These are phyloP conservation scores for Mycena sanguinolenta DNA, from an alignment of 768 basidiomycete genomes.

Conservation along the genomic window DNA sequence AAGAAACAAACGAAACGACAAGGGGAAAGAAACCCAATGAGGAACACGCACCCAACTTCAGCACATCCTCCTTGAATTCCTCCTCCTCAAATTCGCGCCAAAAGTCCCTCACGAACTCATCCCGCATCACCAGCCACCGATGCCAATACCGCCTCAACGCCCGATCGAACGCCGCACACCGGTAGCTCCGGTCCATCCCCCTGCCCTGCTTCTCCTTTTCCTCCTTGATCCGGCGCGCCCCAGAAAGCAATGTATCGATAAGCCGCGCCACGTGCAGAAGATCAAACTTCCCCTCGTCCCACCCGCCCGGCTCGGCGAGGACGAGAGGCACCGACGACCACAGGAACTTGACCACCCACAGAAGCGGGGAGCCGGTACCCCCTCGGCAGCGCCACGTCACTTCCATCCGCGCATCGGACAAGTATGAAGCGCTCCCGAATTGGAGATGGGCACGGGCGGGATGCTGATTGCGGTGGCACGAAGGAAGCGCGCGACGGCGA, in stretches of 20 bases:
- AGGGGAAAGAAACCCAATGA: too few relatives aligned
- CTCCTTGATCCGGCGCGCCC: constrained; percentile 43
- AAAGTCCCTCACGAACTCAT: constrained; percentile 54
- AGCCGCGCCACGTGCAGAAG: constrained; percentile 58
- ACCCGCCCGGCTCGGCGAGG: constrained; percentile 32
- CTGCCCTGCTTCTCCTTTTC: too few relatives aligned
- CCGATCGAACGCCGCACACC: constrained; percentile 57
- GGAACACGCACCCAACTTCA: constrained; percentile 51
- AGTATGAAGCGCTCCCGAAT: background rate
- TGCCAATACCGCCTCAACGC: constrained; percentile 57
- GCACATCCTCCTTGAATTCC: constrained; percentile 54
- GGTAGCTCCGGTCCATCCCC: constrained; percentile 53
- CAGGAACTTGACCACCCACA: constrained; percentile 23
- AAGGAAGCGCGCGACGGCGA: constrained; percentile 3
- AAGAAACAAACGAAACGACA: too few relatives aligned
- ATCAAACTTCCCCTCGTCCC: constrained; percentile 56
- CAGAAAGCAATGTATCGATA: constrained; percentile 48
- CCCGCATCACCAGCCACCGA: constrained; percentile 56
- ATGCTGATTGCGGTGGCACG: background rate
- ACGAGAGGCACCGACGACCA: constrained; percentile 5
- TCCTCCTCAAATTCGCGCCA: constrained; percentile 58
- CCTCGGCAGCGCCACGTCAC: constrained; percentile 8
- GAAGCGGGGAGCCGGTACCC: constrained; percentile 20
- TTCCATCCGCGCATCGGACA: background rate
- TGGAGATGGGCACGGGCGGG: background rate